Percentiles rank a stretch among this genome's conserved stretches.
These are phyloP conservation scores for Pterocarpus macrocarpus DNA, from an alignment of 306 rosid species.

Conservation along the genomic window DNA sequence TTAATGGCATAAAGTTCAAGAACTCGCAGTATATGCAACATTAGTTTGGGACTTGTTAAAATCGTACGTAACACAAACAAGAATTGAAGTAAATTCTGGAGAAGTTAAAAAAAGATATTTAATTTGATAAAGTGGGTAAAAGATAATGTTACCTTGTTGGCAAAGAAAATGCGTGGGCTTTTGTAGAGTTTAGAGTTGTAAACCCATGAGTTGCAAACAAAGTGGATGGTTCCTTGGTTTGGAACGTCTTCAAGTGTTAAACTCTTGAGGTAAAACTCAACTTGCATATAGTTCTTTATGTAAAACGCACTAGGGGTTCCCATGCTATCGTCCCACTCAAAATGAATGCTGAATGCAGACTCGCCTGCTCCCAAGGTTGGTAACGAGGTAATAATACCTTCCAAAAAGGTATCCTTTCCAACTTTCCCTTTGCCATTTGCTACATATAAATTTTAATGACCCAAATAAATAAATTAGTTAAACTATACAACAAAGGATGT, in stretches of 20 bases:
- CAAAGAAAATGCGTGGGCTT: slow-evolving; percentile 71
- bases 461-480: neutral
- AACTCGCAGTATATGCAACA: no score
- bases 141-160: slow-evolving; percentile 65
- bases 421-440: slow-evolving; percentile 62
- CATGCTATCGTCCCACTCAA: slow-evolving; percentile 63
- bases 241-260: slow-evolving; percentile 76
- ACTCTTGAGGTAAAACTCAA: slow-evolving; percentile 69
- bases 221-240: slow-evolving; percentile 65
- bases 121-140: neutral
- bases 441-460: slow-evolving; percentile 16
- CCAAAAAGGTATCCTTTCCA: slow-evolving; percentile 67
- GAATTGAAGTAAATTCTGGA: no score
- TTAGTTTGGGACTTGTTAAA: no score
- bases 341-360: slow-evolving; percentile 60
- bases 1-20: no score
- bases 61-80: no score
- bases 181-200: slow-evolving; percentile 65
- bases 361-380: slow-evolving; percentile 62
- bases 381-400: slow-evolving; percentile 53
- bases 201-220: slow-evolving; percentile 88
- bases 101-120: neutral
- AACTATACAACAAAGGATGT: no score
- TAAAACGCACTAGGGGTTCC: slow-evolving; percentile 82
- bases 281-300: slow-evolving; percentile 65